Percentiles rank a stretch among this genome's conserved stretches.
phyloP scores from a whole-genome alignment of 139 green algal species.

The Diplosphaera chodatii region DNA sequence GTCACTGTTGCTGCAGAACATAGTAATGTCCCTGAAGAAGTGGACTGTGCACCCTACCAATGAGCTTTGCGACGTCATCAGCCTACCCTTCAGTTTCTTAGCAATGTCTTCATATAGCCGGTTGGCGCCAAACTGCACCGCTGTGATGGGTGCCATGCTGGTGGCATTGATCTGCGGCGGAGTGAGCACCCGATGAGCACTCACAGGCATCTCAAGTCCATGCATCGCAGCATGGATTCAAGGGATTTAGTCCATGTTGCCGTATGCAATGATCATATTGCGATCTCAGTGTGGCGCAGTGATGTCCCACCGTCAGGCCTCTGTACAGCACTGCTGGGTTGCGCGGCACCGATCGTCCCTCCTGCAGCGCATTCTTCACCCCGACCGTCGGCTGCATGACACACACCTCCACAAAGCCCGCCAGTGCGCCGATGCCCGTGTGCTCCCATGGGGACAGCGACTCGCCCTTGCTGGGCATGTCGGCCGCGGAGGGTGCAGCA shows the following conservation, averaged over 20 bases:
- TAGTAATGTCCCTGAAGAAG: no score
- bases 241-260: no score
- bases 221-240: no score
- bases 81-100: neutral
- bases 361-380: conserved; percentile 84
- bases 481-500: no score
- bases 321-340: conserved; percentile 63
- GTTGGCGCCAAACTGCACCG: conserved; percentile 80
- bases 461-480: neutral
- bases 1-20: no score
- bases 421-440: conserved; percentile 68
- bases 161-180: conserved; percentile 74
- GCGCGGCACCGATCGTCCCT: conserved; percentile 62
- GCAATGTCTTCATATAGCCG: conserved; percentile 25
- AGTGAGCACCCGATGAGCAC: no score
- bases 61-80: no score
- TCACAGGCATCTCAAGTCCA: no score
- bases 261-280: no score
- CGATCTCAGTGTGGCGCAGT: no score
- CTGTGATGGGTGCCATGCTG: conserved; percentile 86
- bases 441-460: conserved; percentile 57
- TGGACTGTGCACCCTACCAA: no score
- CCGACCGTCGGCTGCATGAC: conserved; percentile 80
- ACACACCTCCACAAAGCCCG: conserved; percentile 59
- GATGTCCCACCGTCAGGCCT: conserved; percentile 66